Evolutionary conservation across 2,329 filamentous ascomycete genomes (phyloP).

Genomic region (Rugonectria rugulosa): DNA sequence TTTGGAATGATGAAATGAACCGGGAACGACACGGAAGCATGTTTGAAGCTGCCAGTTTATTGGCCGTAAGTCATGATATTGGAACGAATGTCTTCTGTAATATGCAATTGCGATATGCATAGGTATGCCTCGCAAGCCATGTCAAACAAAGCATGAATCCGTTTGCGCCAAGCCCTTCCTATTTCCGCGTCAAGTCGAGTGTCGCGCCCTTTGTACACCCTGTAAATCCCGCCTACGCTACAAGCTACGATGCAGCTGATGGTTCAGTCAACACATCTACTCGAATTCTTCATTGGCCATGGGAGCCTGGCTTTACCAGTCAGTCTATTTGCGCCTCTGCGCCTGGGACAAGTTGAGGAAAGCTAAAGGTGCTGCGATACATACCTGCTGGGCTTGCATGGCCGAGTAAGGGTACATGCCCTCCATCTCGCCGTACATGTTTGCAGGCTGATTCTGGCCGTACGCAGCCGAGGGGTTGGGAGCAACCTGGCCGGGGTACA

Average conservation of each 20-base stretch:
- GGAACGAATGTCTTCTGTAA: slow-evolving; percentile 27
- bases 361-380: slow-evolving; percentile 35
- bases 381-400: slow-evolving; percentile 84
- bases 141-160: slow-evolving; percentile 28
- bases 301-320: slow-evolving; percentile 43
- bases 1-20: slow-evolving; percentile 67
- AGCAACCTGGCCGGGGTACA: slow-evolving; percentile 84
- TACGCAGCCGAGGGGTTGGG: slow-evolving; percentile 75
- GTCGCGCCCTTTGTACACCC: slow-evolving; percentile 21
- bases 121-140: slow-evolving; percentile 21
- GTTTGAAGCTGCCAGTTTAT: background rate
- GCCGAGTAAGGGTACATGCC: slow-evolving; percentile 85
- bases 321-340: too few species aligned
- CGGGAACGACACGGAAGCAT: slow-evolving; percentile 5
- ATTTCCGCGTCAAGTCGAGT: slow-evolving; percentile 19
- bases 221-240: slow-evolving; percentile 3
- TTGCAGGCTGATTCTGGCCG: slow-evolving; percentile 73
- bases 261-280: slow-evolving; percentile 28
- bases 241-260: background rate
- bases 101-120: slow-evolving; percentile 17
- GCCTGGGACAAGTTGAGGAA: background rate
- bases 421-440: slow-evolving; percentile 82
- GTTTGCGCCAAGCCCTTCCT: slow-evolving; percentile 35
- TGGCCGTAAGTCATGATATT: slow-evolving; percentile 7
- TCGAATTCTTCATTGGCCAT: slow-evolving; percentile 58